Evolutionary conservation across 371 early-diverging fungal species (phyloP), one percentile per base, ranked within the genome.

Genomic region (Mortierella polycephala): DNA sequence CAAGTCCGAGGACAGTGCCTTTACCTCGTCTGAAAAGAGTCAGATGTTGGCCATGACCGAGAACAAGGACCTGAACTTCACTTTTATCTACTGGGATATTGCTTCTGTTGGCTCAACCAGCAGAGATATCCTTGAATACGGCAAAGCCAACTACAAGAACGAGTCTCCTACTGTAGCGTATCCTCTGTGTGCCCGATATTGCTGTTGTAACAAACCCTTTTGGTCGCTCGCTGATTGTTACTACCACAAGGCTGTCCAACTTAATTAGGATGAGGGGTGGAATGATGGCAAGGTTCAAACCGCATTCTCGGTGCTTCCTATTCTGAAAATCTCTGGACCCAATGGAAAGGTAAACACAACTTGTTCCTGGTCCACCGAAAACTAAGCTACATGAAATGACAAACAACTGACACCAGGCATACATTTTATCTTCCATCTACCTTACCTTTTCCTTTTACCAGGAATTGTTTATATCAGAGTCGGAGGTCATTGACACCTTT

Each of bases 401-500:
- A 37, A 57, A 16, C 8, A 8, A 39, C 30, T 18, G 5, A 50
- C 14, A 13, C 46, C 23, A 46, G 2, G 12, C 16, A 49, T 45
- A 47, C 30, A 5, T 14, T 55, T 30, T 55, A 13, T 60, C 45
- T 45, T n/a, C 12, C 16, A 14, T 7, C 39, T 7, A 50, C 51
- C 37, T 60, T 44, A 8, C 21, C 37, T 42, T 16, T 13, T 59
- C 14, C 21, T 40, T 47, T 52, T 47, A 0, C 12, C 30, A 71
- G 61, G 71, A 70, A 18, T 14, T 71, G 18, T 12, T 39, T 39
- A 7, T 76, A 0, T 52, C 77, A 5, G 77, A 76, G 20, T 51
- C 68, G 37, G 64, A 57, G 41, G 50, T 76, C 40, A 64, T 76
- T 41, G 77, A 76, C 49, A 42, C 45, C 4, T 76, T 58, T 39